phyloP scores from a whole-genome alignment of 2,329 filamentous ascomycete genomes.

The Paraphaeosphaeria minitans region DNA sequence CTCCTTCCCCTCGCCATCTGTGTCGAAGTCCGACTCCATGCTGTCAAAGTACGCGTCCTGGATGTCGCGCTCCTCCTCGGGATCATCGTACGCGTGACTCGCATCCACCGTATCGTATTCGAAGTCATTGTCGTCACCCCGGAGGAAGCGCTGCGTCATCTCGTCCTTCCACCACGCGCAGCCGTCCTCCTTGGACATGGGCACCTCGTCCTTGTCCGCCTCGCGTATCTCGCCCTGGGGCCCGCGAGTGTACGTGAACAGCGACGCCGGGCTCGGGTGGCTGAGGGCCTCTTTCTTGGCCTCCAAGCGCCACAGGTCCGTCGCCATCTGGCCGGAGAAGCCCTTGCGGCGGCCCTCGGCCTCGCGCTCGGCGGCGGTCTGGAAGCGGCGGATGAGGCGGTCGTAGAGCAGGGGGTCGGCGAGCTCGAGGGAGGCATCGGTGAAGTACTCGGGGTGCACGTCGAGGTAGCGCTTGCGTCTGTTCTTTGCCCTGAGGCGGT shows the following conservation, averaged over 20 bases:
- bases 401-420: constrained; percentile 83
- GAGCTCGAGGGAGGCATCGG: constrained; percentile 63
- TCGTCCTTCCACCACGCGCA: constrained; percentile 71
- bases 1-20: constrained; percentile 50
- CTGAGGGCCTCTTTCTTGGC: constrained; percentile 70
- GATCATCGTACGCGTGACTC: constrained; percentile 73
- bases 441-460: constrained; percentile 74
- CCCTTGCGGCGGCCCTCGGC: constrained; percentile 74
- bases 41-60: constrained; percentile 82
- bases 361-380: constrained; percentile 73
- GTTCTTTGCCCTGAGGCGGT: constrained; percentile 69
- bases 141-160: constrained; percentile 74
- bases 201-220: constrained; percentile 63
- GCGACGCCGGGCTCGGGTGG: constrained; percentile 58
- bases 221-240: constrained; percentile 62
- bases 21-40: constrained; percentile 72
- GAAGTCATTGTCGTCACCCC: constrained; percentile 77
- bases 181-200: constrained; percentile 68
- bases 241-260: constrained; percentile 57
- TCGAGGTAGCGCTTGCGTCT: constrained; percentile 77
- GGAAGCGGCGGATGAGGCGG: constrained; percentile 76
- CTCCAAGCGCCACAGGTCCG: constrained; percentile 77
- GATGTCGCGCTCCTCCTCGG: constrained; percentile 63
- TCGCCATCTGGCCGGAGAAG: constrained; percentile 78
- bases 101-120: constrained; percentile 74